A percentile compares a stretch with the other conserved stretches of the same genome.
Evolutionary conservation across 352 stramenopile genomes (phyloP).

Genomic region (Phytopythium ostracodes): DNA sequence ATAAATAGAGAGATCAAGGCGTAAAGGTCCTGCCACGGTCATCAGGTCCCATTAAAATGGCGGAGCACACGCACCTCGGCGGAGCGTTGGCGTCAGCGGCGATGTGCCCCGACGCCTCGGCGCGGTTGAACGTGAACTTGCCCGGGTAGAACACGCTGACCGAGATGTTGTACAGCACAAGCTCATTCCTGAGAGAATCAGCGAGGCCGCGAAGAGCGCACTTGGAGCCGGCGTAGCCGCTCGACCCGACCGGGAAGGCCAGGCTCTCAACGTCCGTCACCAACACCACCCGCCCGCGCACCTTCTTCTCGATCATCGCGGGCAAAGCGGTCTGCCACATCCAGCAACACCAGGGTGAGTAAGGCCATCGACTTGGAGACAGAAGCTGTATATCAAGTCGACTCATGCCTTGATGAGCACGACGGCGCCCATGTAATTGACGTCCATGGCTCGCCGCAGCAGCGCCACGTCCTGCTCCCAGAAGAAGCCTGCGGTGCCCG

Average conservation of each 20-base stretch:
- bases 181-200: conserved; percentile 66
- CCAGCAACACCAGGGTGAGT: too few relatives aligned
- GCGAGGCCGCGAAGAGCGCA: conserved; percentile 89
- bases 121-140: conserved; percentile 27
- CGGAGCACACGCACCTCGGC: neutral
- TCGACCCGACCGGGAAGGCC: conserved; percentile 80
- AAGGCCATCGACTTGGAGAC: neutral
- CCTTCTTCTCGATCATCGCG: conserved; percentile 49
- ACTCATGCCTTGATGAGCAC: conserved; percentile 41
- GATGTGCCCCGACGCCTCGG: neutral
- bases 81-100: neutral
- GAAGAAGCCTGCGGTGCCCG: conserved; percentile 32
- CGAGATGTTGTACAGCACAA: conserved; percentile 70
- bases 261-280: conserved; percentile 47
- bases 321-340: conserved; percentile 28
- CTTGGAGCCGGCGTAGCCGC: conserved; percentile 87
- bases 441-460: conserved; percentile 42
- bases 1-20: neutral
- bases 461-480: conserved; percentile 44
- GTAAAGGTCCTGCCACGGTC: neutral
- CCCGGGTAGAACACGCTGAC: conserved; percentile 90
- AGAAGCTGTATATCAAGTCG: neutral
- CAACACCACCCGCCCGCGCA: conserved; percentile 47
- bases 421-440: conserved; percentile 62
- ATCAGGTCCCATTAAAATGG: neutral